Percentiles rank a stretch among this genome's conserved stretches.
phyloP scores from a whole-genome alignment of 1,284 basidiomycete genomes.

The Phylloporus sp. region DNA sequence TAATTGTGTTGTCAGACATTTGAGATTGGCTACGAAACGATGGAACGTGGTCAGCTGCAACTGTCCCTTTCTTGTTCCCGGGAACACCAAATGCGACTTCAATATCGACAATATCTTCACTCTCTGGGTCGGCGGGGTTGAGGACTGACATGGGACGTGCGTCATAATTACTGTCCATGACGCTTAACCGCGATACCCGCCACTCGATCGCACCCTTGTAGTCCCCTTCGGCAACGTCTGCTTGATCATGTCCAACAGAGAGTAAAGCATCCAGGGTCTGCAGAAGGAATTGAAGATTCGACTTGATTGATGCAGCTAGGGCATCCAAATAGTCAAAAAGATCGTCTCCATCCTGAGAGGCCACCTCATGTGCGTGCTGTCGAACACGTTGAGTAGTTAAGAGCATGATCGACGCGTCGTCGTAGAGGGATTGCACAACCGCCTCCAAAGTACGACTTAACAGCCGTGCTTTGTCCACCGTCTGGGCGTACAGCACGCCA shows the following conservation, averaged over 20 bases:
- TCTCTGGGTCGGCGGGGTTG: conserved; percentile 48
- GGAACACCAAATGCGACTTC: conserved; percentile 58
- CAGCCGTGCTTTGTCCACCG: conserved; percentile 68
- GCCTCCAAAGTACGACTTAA: conserved; percentile 76
- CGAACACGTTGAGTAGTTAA: conserved; percentile 61
- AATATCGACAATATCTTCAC: conserved; percentile 70
- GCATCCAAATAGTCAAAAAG: conserved; percentile 57
- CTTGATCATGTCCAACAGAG: conserved; percentile 73
- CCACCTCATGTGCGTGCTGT: conserved; percentile 45
- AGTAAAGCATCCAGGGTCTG: conserved; percentile 69
- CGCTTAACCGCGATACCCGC: conserved; percentile 73
- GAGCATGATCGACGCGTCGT: conserved; percentile 69
- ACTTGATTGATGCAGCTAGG: conserved; percentile 56
- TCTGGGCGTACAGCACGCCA: conserved; percentile 63
- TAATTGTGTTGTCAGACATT: conserved; percentile 45
- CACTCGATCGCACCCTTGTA: conserved; percentile 77
- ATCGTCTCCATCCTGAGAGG: conserved; percentile 45
- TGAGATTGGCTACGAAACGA: conserved; percentile 44
- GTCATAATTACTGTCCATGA: conserved; percentile 58
- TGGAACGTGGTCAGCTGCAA: conserved; percentile 34
- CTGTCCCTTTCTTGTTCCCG: conserved; percentile 35
- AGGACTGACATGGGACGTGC: conserved; percentile 47
- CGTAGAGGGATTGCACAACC: conserved; percentile 73
- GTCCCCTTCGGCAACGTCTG: conserved; percentile 68
- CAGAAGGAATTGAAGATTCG: conserved; percentile 62